phyloP scores from a whole-genome alignment of 495 filamentous ascomycete genomes.

The Aspergillus bridgeri region DNA sequence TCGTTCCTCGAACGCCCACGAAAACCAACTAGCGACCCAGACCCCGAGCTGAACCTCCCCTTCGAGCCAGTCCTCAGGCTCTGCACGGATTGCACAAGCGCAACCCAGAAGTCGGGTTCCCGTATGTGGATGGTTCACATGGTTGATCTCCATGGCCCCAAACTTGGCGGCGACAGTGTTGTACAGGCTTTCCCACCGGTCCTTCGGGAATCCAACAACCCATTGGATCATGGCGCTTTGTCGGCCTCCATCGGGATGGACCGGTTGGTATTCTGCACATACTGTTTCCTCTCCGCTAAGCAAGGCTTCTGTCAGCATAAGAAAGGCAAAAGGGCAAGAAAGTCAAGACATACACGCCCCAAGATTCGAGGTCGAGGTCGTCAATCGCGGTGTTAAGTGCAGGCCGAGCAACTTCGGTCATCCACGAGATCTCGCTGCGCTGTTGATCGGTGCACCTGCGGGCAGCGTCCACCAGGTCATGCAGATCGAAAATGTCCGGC shows the following conservation, averaged over 20 bases:
- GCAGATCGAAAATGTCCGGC: neutral
- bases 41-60: slow-evolving; percentile 10
- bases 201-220: slow-evolving; percentile 9
- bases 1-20: slow-evolving; percentile 3
- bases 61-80: slow-evolving; percentile 5
- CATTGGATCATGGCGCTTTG: slow-evolving; percentile 6
- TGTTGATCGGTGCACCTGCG: neutral
- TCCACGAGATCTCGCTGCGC: slow-evolving; percentile 10
- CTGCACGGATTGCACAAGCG: slow-evolving; percentile 1
- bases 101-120: slow-evolving; percentile 1
- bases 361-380: slow-evolving; percentile 3
- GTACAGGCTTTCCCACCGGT: neutral
- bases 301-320: neutral
- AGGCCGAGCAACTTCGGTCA: slow-evolving; percentile 7
- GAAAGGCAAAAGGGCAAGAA: neutral
- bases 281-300: slow-evolving; percentile 5
- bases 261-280: slow-evolving; percentile 5
- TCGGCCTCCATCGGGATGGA: neutral
- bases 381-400: slow-evolving; percentile 4
- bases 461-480: neutral
- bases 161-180: neutral
- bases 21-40: slow-evolving; percentile 7
- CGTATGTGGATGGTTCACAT: slow-evolving; percentile 8
- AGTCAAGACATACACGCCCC: slow-evolving; percentile 11
- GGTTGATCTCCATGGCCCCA: neutral